phyloP scores from a whole-genome alignment of 805 yeast genomes.

The Teunomyces pallodes region DNA sequence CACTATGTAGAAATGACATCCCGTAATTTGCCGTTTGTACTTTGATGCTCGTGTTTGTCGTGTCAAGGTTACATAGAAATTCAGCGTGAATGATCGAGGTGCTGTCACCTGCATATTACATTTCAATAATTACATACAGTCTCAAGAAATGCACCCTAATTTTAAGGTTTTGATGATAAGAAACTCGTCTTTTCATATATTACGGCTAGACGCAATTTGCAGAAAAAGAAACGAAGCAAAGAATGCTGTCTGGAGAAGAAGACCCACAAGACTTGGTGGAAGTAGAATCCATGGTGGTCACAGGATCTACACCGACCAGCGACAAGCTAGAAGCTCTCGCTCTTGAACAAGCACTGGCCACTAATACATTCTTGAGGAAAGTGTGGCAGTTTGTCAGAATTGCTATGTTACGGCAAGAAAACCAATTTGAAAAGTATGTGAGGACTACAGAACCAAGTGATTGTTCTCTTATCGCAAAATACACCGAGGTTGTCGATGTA shows the following conservation, averaged over 20 bases:
- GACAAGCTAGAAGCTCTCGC: neutral
- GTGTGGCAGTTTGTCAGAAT: constrained; percentile 26
- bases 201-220: no score
- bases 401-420: constrained; percentile 18
- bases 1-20: constrained; percentile 4
- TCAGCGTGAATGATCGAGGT: neutral
- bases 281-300: neutral
- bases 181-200: neutral
- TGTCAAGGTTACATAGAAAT: neutral
- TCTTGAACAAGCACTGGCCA: constrained; percentile 11
- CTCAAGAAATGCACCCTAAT: neutral
- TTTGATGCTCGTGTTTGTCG: constrained; percentile 5
- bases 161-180: neutral
- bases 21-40: constrained; percentile 18
- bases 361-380: constrained; percentile 20
- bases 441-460: constrained; percentile 49
- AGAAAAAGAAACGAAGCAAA: neutral
- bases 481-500: constrained; percentile 38
- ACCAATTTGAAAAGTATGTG: constrained; percentile 43
- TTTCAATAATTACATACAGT: neutral
- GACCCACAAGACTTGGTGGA: neutral
- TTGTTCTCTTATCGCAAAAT: constrained; percentile 52
- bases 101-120: neutral
- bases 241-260: constrained; percentile 2
- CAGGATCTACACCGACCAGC: neutral